Conservation (phyloP, 192 early-diverging fungal genomes). For the Backusella westeae region DNA sequence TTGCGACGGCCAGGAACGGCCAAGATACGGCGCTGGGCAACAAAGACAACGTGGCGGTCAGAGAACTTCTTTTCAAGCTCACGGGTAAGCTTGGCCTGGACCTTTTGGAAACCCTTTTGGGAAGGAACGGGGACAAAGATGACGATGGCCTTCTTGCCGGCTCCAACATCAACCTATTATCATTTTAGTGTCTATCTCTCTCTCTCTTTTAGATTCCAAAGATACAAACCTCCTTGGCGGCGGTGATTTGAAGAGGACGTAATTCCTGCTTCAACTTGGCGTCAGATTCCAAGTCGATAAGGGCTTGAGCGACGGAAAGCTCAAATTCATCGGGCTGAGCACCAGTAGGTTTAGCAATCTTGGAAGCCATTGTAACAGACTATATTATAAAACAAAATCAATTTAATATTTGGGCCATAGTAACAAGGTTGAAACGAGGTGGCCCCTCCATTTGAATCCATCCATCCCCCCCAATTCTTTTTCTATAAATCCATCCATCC, state of each 20-base stretch:
- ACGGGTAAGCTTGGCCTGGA: conserved; percentile 89
- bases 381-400: background rate
- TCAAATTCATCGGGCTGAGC: conserved; percentile 73
- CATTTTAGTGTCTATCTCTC: background rate
- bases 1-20: conserved; percentile 90
- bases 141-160: conserved; percentile 94
- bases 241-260: conserved; percentile 90
- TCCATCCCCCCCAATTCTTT: conserved; percentile 20
- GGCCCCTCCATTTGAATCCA: background rate
- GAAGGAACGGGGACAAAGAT: conserved; percentile 97
- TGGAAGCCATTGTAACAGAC: conserved; percentile 34
- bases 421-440: background rate
- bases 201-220: background rate
- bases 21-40: conserved; percentile 78
- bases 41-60: conserved; percentile 96
- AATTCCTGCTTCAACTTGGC: conserved; percentile 97
- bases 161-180: conserved; percentile 80
- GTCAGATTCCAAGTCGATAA: conserved; percentile 95
- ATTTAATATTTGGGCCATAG: background rate
- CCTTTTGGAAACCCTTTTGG: conserved; percentile 95
- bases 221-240: conserved; percentile 85
- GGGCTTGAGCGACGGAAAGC: conserved; percentile 91
- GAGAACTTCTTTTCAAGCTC: conserved; percentile 99
- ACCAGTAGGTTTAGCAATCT: conserved; percentile 36
- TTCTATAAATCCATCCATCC: conserved; percentile 4